A percentile compares a stretch with the other conserved stretches of the same genome.
phyloP scores from a whole-genome alignment of 345 rosid genomes.

The Ceriops zippeliana region DNA sequence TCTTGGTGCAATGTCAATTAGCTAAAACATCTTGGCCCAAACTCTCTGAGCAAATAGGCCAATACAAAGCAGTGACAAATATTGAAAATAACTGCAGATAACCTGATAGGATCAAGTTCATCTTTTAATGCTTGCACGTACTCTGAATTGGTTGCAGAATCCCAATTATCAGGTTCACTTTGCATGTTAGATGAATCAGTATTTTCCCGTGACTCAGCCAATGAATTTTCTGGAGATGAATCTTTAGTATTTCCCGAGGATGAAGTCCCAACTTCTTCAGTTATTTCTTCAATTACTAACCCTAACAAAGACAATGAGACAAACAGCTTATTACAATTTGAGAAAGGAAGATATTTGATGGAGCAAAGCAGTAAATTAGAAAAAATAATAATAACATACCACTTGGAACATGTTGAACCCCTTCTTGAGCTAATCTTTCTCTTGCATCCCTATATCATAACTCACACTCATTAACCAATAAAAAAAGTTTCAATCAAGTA shows the following conservation, averaged over 20 bases:
- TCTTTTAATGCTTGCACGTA: conserved; percentile 53
- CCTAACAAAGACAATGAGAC: conserved; percentile 27
- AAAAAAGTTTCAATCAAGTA: not conserved
- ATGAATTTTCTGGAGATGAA: conserved; percentile 24
- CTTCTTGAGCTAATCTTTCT: conserved; percentile 50
- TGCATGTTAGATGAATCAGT: conserved; percentile 14
- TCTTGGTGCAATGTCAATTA: too few relatives aligned
- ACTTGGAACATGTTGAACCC: conserved; percentile 44
- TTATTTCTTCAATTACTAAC: conserved; percentile 65
- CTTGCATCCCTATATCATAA: conserved; percentile 46
- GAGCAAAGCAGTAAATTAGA: not conserved
- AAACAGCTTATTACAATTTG: not conserved
- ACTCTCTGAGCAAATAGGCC: too few relatives aligned
- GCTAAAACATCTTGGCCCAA: too few relatives aligned
- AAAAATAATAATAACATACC: conserved; percentile 34
- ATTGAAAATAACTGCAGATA: not conserved
- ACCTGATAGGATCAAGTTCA: conserved; percentile 76
- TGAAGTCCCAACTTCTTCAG: conserved; percentile 44
- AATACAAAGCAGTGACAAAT: too few relatives aligned
- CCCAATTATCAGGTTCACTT: conserved; percentile 15
- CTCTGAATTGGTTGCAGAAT: conserved; percentile 40
- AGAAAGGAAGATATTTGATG: not conserved
- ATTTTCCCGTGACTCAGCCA: conserved; percentile 27
- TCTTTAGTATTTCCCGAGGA: conserved; percentile 33
- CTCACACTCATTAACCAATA: conserved; percentile 14